Evolutionary conservation across 129 eudicot genomes (phyloP), one percentile per base, ranked within the genome.

Genomic region (Tanacetum coccineum): DNA sequence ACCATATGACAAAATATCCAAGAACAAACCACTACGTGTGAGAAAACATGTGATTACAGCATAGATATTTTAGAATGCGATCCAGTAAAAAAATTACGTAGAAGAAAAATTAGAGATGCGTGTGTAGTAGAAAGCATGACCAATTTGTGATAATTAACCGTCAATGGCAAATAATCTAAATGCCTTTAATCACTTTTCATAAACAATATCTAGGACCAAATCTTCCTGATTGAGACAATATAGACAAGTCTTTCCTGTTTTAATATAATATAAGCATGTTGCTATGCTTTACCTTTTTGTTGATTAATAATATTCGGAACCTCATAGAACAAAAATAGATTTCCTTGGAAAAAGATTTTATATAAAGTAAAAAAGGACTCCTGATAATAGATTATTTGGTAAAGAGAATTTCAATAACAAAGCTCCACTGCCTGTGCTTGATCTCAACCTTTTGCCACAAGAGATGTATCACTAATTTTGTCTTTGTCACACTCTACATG

Each of bases 171-270:
- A 11, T 6, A 20, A 11, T 6, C 9, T 63, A 42, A 44, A 19
- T 63, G 21, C 32, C 36, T 40, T 30, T 63, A 1, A n/a, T 39
- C 15, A 9, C 53, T 63, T 63, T 63, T 44, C 36, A 11, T 22
- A 55, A 63, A 63, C 39, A 63, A 63, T 63, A 63, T 63, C 19
- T 11, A 63, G 20, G 53, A 42, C 53, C 68, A 63, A 18, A 63
- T 63, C 68, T 39, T 40, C 45, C 32, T 63, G 32, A 44, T 42
- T 62, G 10, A 42, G 50, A 32, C 39, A 51, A 44, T 40, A 19
- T 44, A 13, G 13, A 44, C 2, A 40, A 63, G 50, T 21, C 36
- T 18, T 19, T 10, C 21, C 14, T 22, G 19, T 17, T 28, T 62
- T 40, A 4, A 40, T 36, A 4, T 32, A 36, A 7, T 36, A 36